These are phyloP conservation scores for Fermentozyma sake DNA, from an alignment of 1,139 yeast species.

Conservation along the genomic window DNA sequence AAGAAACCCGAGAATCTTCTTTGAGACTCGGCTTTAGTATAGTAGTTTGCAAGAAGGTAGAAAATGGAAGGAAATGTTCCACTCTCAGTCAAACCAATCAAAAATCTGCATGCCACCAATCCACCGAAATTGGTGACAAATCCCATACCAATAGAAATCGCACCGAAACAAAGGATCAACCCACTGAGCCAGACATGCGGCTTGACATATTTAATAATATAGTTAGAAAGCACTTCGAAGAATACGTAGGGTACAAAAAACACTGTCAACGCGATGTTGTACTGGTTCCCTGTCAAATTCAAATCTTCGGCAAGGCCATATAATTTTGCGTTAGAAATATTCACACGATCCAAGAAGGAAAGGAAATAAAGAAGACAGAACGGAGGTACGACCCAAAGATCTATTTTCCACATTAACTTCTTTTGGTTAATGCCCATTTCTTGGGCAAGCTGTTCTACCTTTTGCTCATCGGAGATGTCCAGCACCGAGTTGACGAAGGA, in stretches of 20 bases:
- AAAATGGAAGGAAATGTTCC: conserved; percentile 74
- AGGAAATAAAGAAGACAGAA: conserved; percentile 64
- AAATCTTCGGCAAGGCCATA: conserved; percentile 58
- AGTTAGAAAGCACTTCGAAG: conserved; percentile 66
- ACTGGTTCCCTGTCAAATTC: conserved; percentile 52
- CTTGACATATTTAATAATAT: conserved; percentile 50
- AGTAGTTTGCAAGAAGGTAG: conserved; percentile 55
- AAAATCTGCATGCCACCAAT: conserved; percentile 55
- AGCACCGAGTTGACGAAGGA: too few species aligned
- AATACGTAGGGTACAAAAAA: conserved; percentile 71
- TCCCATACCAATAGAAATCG: conserved; percentile 62
- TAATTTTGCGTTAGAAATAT: conserved; percentile 68
- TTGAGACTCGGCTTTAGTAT: conserved; percentile 60
- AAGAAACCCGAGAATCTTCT: conserved; percentile 66
- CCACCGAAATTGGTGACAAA: conserved; percentile 56
- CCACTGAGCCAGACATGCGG: conserved; percentile 64
- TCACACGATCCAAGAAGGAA: conserved; percentile 69
- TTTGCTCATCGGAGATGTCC: too few species aligned
- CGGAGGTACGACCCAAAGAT: conserved; percentile 64
- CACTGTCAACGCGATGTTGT: conserved; percentile 58
- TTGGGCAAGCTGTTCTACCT: conserved; percentile 25
- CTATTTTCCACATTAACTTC: conserved; percentile 59
- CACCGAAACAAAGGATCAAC: conserved; percentile 60
- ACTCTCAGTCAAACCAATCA: conserved; percentile 63
- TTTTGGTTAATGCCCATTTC: conserved; percentile 35